Conservation (phyloP, 495 filamentous ascomycete genomes). For the Cercophora newfieldiana region DNA sequence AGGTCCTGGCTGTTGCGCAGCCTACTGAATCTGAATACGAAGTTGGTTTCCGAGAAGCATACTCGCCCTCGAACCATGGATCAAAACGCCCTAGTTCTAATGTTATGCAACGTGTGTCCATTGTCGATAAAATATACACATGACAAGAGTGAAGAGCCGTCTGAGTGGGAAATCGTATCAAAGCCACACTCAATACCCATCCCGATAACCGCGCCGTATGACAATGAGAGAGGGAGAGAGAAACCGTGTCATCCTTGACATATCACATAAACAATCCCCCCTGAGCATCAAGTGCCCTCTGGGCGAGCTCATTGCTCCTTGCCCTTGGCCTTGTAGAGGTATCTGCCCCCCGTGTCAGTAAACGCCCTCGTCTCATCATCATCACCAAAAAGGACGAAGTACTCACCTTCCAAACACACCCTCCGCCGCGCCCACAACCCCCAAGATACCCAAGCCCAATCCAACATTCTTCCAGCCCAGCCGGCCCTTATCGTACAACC, state of each 20-base stretch:
- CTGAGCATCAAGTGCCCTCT: background rate
- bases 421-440: constrained; percentile 44
- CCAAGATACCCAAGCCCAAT: constrained; percentile 55
- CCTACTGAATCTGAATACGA: no score
- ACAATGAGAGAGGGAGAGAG: background rate
- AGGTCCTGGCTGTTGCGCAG: no score
- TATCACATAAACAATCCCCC: background rate
- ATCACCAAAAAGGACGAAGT: background rate
- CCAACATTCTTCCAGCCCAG: constrained; percentile 72
- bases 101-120: background rate
- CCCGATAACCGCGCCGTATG: background rate
- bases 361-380: background rate
- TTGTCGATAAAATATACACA: background rate
- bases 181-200: background rate
- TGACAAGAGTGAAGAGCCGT: background rate
- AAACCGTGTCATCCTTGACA: background rate
- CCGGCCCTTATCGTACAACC: constrained; percentile 60
- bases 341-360: constrained; percentile 23
- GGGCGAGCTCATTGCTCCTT: constrained; percentile 31
- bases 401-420: constrained; percentile 43
- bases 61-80: no score
- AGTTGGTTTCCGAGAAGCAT: no score
- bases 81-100: background rate
- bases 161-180: background rate
- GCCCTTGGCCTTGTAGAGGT: constrained; percentile 42